These are phyloP conservation scores for Penicillium janthinellum DNA, from an alignment of 2,329 filamentous ascomycete species.

Conservation along the genomic window DNA sequence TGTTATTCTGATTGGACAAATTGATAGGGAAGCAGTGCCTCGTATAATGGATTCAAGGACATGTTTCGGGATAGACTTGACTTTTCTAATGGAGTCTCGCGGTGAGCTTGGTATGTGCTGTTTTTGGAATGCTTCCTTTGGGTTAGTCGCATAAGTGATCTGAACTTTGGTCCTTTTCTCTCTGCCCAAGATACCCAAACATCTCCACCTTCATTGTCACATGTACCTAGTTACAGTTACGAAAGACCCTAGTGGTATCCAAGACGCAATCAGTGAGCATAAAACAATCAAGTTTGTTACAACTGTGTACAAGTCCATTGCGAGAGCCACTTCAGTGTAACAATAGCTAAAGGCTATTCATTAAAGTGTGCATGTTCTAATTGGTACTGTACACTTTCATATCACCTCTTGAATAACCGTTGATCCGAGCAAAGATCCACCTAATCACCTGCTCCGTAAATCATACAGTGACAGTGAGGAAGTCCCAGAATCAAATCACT, in stretches of 20 bases:
- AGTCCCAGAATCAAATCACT: background rate
- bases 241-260: background rate
- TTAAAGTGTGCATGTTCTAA: background rate
- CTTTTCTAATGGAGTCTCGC: too few relatives aligned
- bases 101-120: too few relatives aligned
- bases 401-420: background rate
- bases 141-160: background rate
- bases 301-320: background rate
- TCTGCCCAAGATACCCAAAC: background rate
- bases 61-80: too few relatives aligned
- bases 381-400: background rate
- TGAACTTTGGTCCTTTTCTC: background rate
- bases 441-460: background rate
- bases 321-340: background rate
- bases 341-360: background rate
- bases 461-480: background rate
- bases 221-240: too few relatives aligned
- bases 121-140: too few relatives aligned
- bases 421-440: background rate
- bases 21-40: background rate
- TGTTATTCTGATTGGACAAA: background rate
- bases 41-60: too few relatives aligned
- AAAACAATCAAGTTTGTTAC: background rate
- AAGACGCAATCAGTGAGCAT: background rate
- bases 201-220: background rate